A percentile compares a stretch with the other conserved stretches of the same genome.
phyloP scores from a whole-genome alignment of 768 basidiomycete genomes.

The Gautieria morchelliformis region DNA sequence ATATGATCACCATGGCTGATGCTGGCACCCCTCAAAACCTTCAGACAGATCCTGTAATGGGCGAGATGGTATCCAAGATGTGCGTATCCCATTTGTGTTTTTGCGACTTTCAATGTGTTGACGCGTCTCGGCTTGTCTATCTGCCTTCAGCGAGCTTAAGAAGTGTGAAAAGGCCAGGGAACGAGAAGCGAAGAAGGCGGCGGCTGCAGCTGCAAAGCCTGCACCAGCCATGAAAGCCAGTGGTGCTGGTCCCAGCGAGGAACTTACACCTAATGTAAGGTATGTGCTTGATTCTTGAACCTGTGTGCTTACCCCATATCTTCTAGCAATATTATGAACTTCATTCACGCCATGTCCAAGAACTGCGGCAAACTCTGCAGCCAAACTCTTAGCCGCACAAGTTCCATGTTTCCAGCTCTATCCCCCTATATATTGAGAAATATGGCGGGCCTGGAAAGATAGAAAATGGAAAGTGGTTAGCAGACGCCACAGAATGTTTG shows the following conservation, averaged over 20 bases:
- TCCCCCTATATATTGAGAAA: slow-evolving; percentile 68
- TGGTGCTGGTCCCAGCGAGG: slow-evolving; percentile 39
- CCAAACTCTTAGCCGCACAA: slow-evolving; percentile 99
- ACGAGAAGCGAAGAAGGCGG: slow-evolving; percentile 64
- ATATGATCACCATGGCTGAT: slow-evolving; percentile 2
- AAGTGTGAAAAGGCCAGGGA: slow-evolving; percentile 78
- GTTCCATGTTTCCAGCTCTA: slow-evolving; percentile 78
- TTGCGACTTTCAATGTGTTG: slow-evolving; percentile 1
- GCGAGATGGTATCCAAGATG: slow-evolving; percentile 97
- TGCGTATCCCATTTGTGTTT: slow-evolving; percentile 29
- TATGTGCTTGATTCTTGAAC: not conserved
- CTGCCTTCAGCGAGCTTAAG: slow-evolving; percentile 75
- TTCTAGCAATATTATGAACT: slow-evolving; percentile 92
- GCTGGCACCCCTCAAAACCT: slow-evolving; percentile 1
- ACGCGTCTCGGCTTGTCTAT: slow-evolving; percentile 6
- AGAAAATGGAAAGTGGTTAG: slow-evolving; percentile 53
- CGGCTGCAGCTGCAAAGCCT: slow-evolving; percentile 51
- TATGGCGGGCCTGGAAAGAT: slow-evolving; percentile 73
- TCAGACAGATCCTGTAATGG: slow-evolving; percentile 80
- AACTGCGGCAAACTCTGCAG: slow-evolving; percentile 71
- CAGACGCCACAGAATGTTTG: slow-evolving; percentile 48
- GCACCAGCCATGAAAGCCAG: slow-evolving; percentile 22
- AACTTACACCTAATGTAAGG: slow-evolving; percentile 83
- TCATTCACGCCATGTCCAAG: slow-evolving; percentile 79
- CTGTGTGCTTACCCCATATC: not conserved